phyloP scores from a whole-genome alignment of 331 rosid species.

The Quercus tomentella region DNA sequence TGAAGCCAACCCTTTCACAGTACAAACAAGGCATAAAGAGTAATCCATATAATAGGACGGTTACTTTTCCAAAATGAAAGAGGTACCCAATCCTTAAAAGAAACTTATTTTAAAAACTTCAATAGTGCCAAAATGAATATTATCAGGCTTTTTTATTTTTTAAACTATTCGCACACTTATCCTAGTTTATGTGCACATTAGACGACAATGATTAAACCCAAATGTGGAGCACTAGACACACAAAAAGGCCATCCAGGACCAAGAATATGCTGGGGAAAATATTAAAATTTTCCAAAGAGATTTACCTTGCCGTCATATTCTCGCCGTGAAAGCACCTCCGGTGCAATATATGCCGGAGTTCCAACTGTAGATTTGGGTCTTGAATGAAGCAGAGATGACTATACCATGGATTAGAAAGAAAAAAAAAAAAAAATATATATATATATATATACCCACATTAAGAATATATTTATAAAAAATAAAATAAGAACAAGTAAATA shows the following conservation, averaged over 20 bases:
- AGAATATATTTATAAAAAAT: background rate
- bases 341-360: conserved; percentile 70
- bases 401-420: background rate
- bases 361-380: conserved; percentile 69
- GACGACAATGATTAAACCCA: background rate
- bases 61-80: background rate
- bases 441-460: background rate
- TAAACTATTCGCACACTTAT: too few relatives aligned
- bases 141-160: background rate
- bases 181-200: background rate
- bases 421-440: background rate
- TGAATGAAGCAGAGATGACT: conserved; percentile 68
- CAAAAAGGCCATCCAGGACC: background rate
- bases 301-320: conserved; percentile 68
- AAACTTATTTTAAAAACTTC: background rate
- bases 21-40: background rate
- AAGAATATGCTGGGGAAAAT: background rate
- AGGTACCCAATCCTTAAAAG: background rate
- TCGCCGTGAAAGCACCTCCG: conserved; percentile 56
- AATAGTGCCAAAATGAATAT: background rate
- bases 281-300: background rate
- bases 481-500: background rate
- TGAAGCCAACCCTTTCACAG: background rate
- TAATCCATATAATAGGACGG: background rate
- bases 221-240: background rate